phyloP scores from a whole-genome alignment of 768 basidiomycete species.

The Pleurotus salmoneostramineus region DNA sequence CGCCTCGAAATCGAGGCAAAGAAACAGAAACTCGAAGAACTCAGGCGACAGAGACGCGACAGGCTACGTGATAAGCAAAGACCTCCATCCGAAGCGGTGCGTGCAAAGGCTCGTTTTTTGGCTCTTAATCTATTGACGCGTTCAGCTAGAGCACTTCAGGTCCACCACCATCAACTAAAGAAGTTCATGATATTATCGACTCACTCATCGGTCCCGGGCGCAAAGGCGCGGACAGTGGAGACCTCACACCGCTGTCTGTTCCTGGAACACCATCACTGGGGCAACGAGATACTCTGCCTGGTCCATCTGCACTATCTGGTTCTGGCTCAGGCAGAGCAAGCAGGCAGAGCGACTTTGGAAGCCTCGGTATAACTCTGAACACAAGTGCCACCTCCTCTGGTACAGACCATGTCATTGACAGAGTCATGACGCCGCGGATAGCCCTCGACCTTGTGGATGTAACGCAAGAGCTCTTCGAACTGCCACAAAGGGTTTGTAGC shows the following conservation, averaged over 20 bases:
- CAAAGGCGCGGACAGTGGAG: slow-evolving; percentile 50
- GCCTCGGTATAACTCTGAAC: slow-evolving; percentile 38
- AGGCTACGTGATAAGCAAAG: slow-evolving; percentile 53
- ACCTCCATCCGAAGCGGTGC: slow-evolving; percentile 31
- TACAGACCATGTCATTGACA: slow-evolving; percentile 70
- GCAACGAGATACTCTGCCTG: slow-evolving; percentile 30
- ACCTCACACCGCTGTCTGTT: slow-evolving; percentile 66
- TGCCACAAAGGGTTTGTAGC: slow-evolving; percentile 72
- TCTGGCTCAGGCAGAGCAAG: slow-evolving; percentile 63
- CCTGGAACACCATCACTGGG: slow-evolving; percentile 64
- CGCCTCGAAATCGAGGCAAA: slow-evolving; percentile 91
- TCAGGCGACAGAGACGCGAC: slow-evolving; percentile 74
- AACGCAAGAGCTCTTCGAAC: slow-evolving; percentile 86
- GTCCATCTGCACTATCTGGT: slow-evolving; percentile 26
- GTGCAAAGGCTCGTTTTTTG: slow-evolving; percentile 9
- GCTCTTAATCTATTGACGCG: not conserved
- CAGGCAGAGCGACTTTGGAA: slow-evolving; percentile 60
- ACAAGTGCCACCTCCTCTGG: slow-evolving; percentile 46
- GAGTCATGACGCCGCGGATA: slow-evolving; percentile 59
- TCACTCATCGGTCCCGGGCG: slow-evolving; percentile 47
- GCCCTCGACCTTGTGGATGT: slow-evolving; percentile 83
- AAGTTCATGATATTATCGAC: slow-evolving; percentile 73
- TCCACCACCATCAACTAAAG: slow-evolving; percentile 36
- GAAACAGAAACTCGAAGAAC: slow-evolving; percentile 79
- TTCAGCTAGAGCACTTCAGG: slow-evolving; percentile 22